Evolutionary conservation across 2,329 filamentous ascomycete species (phyloP), one percentile per base, ranked within the genome.

Genomic region (Phialophora expanda): DNA sequence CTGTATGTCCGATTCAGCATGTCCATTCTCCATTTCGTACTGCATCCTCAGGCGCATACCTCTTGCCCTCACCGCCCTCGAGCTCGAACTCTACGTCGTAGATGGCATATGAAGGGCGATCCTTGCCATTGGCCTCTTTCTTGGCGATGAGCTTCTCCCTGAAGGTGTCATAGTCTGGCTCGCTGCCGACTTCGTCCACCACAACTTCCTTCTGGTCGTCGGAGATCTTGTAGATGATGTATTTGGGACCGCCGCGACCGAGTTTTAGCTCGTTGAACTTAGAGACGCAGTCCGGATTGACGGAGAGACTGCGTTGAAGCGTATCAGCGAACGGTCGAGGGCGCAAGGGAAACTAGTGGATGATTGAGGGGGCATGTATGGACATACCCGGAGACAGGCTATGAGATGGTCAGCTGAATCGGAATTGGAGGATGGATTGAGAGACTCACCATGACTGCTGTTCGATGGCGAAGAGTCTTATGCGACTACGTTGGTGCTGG

Each of bases 171-270:
- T 82, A 83, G 71, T 83, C 79, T 54, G 74, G 62, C 26, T 83
- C 80, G 26, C 72, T 72, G 64, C 80, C 81, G 56, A 74, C 71
- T 62, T 82, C 78, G 44, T 83, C 81, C 69, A 83, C 75, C 64
- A 82, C 81, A 61, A 83, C 79, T 65, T 80, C 75, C 75, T 80
- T 82, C 78, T 81, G 79, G 74, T 83, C 76, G 71, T 83, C 81
- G 69, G 80, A 74, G 72, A 83, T 81, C 76, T 83, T 83, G 79
- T 78, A 83, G 77, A 83, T 83, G 72, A 83, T 81, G 76, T 74
- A 83, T 76, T 83, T 83, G 71, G 74, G 75, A 73, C 79, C 77
- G 56, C 75, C 74, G 63, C 76, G 76, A 73, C 77, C 78, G 74
- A 81, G 77, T 72, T 81, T 80, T 67, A 83, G 77, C 28, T 82